phyloP scores from a whole-genome alignment of 2,329 filamentous ascomycete genomes.

The Boeremia exigua region DNA sequence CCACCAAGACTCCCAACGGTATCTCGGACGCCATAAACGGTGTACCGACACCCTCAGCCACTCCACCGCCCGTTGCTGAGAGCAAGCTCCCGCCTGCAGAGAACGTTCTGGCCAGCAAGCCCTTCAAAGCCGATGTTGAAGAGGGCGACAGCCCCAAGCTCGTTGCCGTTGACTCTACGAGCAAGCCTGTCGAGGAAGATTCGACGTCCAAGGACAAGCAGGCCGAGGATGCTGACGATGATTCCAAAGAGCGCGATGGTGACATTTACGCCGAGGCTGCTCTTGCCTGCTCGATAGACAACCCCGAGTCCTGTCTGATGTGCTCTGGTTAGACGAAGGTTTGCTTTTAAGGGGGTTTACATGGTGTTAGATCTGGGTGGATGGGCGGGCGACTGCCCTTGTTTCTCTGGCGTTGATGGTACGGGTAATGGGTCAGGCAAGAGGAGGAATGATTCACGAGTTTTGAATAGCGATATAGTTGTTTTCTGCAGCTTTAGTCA shows the following conservation, averaged over 20 bases:
- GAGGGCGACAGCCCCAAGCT: conserved; percentile 82
- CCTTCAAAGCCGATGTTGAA: conserved; percentile 77
- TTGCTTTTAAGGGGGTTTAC: conserved; percentile 7
- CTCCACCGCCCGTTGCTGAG: conserved; percentile 64
- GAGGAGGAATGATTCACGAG: conserved; percentile 34
- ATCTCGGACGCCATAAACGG: conserved; percentile 57
- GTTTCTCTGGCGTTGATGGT: conserved; percentile 19
- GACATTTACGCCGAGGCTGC: conserved; percentile 97
- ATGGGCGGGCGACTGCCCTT: conserved; percentile 22
- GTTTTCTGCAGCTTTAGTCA: conserved; percentile 18
- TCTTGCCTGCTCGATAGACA: conserved; percentile 94
- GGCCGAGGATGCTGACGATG: conserved; percentile 74
- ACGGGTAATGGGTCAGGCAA: conserved; percentile 16
- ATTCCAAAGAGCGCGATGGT: conserved; percentile 76
- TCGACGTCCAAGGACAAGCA: conserved; percentile 65
- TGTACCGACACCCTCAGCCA: conserved; percentile 71
- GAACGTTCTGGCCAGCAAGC: conserved; percentile 64
- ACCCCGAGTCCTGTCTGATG: conserved; percentile 94
- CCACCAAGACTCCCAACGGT: conserved; percentile 60
- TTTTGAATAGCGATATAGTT: conserved; percentile 21
- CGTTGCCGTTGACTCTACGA: conserved; percentile 71
- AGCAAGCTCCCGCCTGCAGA: conserved; percentile 59
- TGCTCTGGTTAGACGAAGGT: conserved; percentile 78
- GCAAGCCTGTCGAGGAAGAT: conserved; percentile 67
- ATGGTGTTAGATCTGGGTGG: conserved; percentile 17